A percentile compares a stretch with the other conserved stretches of the same genome.
Evolutionary conservation across 1,139 yeast species (phyloP).

Genomic region (Spencermartinsiella ligniputridi): DNA sequence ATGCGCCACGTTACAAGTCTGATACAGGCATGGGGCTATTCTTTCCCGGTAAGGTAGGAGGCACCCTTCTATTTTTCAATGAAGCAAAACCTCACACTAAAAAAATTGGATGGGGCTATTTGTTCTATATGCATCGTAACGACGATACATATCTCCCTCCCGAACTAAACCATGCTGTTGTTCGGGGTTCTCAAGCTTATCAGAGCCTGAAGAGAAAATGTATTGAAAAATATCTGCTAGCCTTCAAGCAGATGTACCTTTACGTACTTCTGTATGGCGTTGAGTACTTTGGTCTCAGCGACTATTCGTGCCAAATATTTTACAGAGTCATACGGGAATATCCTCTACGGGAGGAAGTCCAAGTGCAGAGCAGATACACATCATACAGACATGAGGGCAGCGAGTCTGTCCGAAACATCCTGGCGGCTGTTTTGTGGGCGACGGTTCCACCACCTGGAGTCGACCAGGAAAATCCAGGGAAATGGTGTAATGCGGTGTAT

Average conservation of each 20-base stretch:
- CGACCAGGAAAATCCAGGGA: neutral
- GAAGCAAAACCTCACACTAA: neutral
- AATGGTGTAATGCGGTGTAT: neutral
- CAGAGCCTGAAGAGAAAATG: neutral
- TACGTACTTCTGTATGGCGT: neutral
- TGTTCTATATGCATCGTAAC: neutral
- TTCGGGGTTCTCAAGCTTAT: neutral
- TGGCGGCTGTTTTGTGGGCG: neutral
- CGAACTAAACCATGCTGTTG: neutral
- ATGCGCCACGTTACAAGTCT: neutral
- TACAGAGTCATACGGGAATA: neutral
- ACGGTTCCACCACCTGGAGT: neutral
- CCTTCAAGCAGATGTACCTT: neutral
- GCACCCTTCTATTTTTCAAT: neutral
- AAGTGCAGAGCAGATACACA: neutral
- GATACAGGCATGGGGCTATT: neutral
- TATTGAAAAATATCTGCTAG: neutral
- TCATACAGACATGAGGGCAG: neutral
- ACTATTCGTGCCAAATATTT: neutral
- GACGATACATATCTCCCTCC: constrained; percentile 1
- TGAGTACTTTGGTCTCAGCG: neutral
- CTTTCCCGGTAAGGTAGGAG: neutral
- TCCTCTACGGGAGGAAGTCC: neutral
- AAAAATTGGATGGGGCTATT: neutral
- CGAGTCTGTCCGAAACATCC: neutral